phyloP scores from a whole-genome alignment of 202 grass and related monocot genomes.

The Tripidium arundinaceum region DNA sequence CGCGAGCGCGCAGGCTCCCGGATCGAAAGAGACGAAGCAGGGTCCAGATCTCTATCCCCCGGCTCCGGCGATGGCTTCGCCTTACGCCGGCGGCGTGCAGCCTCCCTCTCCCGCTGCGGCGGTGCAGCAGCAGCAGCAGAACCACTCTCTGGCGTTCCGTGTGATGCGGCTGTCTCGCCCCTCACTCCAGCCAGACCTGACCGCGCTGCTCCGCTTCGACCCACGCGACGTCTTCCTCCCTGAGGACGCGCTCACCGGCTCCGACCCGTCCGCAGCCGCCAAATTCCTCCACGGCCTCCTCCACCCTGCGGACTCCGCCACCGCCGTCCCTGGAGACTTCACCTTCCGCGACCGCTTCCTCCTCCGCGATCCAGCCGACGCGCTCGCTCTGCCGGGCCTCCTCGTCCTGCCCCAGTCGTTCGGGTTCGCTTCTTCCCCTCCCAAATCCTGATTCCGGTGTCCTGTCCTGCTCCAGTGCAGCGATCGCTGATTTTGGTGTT shows the following conservation, averaged over 20 bases:
- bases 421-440: constrained; percentile 52
- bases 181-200: constrained; percentile 68
- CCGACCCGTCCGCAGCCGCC: constrained; percentile 35
- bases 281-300: constrained; percentile 36
- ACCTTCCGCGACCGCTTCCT: constrained; percentile 85
- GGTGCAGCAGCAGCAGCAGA: constrained; percentile 35
- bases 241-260: constrained; percentile 71
- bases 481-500: no score
- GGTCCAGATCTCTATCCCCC: constrained; percentile 36
- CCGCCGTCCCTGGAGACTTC: constrained; percentile 59
- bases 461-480: no score
- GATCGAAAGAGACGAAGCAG: not conserved
- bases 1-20: not conserved
- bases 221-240: constrained; percentile 77
- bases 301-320: constrained; percentile 21
- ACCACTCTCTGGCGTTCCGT: constrained; percentile 87
- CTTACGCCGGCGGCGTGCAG: constrained; percentile 39
- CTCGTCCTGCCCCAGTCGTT: constrained; percentile 90
- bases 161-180: constrained; percentile 94
- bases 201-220: constrained; percentile 75
- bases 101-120: constrained; percentile 24
- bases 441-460: no score
- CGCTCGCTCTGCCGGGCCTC: constrained; percentile 74
- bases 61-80: constrained; percentile 40
- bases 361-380: constrained; percentile 67